Evolutionary conservation across 192 early-diverging fungal genomes (phyloP).

Genomic region (Mortierella alpina): DNA sequence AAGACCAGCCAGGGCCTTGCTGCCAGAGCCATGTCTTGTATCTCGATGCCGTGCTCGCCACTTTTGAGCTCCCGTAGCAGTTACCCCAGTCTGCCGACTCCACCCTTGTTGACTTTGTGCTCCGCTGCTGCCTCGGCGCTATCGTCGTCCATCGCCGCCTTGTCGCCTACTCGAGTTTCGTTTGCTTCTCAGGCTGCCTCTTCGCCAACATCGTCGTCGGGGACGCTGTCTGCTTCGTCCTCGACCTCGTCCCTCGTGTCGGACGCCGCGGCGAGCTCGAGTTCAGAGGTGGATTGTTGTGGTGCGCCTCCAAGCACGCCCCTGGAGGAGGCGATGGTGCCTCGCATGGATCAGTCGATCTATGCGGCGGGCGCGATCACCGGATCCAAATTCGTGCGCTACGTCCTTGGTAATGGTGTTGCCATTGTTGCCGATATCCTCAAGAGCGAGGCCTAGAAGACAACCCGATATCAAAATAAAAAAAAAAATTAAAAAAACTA

Average conservation of each 20-base stretch:
- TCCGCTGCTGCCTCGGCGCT: slow-evolving; percentile 16
- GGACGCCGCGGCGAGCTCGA: not conserved
- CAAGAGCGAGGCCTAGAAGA: slow-evolving; percentile 5
- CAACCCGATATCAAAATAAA: not conserved
- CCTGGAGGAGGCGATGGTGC: slow-evolving; percentile 1
- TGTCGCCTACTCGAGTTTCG: not conserved
- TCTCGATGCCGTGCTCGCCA: slow-evolving; percentile 50
- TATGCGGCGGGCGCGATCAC: slow-evolving; percentile 53
- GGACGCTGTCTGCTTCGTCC: slow-evolving; percentile 1
- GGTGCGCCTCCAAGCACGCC: not conserved
- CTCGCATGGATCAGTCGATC: slow-evolving; percentile 43
- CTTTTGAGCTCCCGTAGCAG: slow-evolving; percentile 24
- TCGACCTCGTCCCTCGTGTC: not conserved
- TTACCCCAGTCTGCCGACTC: slow-evolving; percentile 8
- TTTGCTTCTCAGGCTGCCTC: not conserved
- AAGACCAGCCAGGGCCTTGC: not conserved
- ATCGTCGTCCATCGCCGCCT: slow-evolving; percentile 1
- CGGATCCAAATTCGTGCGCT: slow-evolving; percentile 52
- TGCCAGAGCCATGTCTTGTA: slow-evolving; percentile 19
- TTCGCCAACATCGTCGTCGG: not conserved
- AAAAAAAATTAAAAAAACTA: no score
- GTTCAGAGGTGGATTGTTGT: not conserved
- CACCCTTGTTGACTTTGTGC: slow-evolving; percentile 24
- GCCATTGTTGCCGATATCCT: slow-evolving; percentile 48
- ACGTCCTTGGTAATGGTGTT: slow-evolving; percentile 45